Evolutionary conservation across 148 eudicot species (phyloP).

Genomic region (Rhododendron williamsianum): DNA sequence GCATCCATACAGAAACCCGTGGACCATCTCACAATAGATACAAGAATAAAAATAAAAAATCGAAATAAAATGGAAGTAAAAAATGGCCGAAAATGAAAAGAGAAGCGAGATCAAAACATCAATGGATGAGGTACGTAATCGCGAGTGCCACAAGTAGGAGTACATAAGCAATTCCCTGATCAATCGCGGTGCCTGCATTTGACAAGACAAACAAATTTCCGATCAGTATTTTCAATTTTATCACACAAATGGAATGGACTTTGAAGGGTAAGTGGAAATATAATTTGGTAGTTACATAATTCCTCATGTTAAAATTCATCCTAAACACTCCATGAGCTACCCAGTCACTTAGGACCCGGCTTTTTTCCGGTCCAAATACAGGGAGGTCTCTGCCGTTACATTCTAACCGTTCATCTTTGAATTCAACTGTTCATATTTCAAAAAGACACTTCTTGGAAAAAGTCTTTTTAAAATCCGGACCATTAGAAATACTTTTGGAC

Average conservation of each 20-base stretch:
- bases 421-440: too few species aligned
- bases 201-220: background rate
- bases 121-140: constrained; percentile 43
- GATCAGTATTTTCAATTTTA: background rate
- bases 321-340: too few species aligned
- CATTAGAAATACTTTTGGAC: too few species aligned
- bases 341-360: too few species aligned
- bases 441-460: too few species aligned
- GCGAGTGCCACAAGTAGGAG: constrained; percentile 53
- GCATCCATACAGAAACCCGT: background rate
- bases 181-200: constrained; percentile 47
- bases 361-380: too few species aligned
- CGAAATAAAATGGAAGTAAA: background rate
- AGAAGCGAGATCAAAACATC: background rate
- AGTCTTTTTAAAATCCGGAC: too few species aligned
- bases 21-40: background rate
- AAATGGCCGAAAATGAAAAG: background rate
- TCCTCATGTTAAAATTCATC: too few species aligned
- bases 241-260: background rate
- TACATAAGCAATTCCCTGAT: constrained; percentile 65
- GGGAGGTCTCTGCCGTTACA: too few species aligned
- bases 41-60: background rate
- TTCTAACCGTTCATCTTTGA: too few species aligned
- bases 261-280: background rate
- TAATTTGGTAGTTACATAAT: too few species aligned